Evolutionary conservation across 2,329 filamentous ascomycete species (phyloP).

Genomic region (Exophiala xenobiotica): DNA sequence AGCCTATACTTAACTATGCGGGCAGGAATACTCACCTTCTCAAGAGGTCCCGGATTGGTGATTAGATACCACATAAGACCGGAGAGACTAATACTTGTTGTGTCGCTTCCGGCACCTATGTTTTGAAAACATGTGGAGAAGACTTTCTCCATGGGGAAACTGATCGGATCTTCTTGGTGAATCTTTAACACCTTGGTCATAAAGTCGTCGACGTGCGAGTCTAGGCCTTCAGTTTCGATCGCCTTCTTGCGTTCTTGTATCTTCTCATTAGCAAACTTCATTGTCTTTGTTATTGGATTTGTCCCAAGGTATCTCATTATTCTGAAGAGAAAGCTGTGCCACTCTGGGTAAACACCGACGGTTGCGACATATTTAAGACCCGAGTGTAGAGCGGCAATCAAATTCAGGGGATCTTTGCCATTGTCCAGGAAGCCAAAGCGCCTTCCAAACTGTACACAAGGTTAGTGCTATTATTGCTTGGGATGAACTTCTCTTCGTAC

Average conservation of each 20-base stretch:
- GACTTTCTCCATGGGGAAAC: constrained; percentile 35
- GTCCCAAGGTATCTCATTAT: constrained; percentile 34
- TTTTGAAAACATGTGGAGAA: constrained; percentile 2
- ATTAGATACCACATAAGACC: constrained; percentile 73
- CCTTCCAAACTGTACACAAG: constrained; percentile 30
- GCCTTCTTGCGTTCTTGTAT: constrained; percentile 14
- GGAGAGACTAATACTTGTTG: constrained; percentile 70
- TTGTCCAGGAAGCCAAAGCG: constrained; percentile 36
- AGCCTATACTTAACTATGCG: not conserved
- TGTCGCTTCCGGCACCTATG: constrained; percentile 68
- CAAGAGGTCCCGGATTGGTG: constrained; percentile 52
- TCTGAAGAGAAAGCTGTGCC: constrained; percentile 36
- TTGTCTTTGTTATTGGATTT: constrained; percentile 31
- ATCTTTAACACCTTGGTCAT: constrained; percentile 43
- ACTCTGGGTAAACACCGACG: constrained; percentile 40
- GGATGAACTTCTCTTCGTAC: too few relatives aligned
- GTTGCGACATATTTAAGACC: constrained; percentile 39
- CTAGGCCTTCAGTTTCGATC: constrained; percentile 2
- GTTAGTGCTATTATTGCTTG: not conserved
- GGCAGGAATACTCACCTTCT: constrained; percentile 2
- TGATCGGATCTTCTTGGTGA: constrained; percentile 11
- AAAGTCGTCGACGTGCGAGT: constrained; percentile 34
- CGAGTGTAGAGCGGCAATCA: constrained; percentile 38
- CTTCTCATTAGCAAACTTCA: constrained; percentile 34
- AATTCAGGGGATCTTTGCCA: constrained; percentile 33